Percentiles rank a stretch among this genome's conserved stretches.
These are phyloP conservation scores for Trametes elegans DNA, from an alignment of 768 basidiomycete genomes.

Conservation along the genomic window DNA sequence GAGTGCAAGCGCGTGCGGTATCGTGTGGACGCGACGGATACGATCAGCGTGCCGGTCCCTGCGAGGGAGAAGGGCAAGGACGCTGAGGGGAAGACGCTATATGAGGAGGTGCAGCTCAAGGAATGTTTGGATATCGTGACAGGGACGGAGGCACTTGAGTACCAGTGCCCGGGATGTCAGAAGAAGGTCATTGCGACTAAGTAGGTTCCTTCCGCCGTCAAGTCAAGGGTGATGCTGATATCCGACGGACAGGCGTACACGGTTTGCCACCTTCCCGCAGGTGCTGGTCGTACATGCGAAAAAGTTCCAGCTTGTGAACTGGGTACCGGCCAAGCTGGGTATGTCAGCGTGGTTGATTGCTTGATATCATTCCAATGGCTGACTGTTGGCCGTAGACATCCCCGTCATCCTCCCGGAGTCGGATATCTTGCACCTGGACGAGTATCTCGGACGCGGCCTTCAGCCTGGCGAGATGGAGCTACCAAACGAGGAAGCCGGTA, in stretches of 20 bases:
- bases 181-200: slow-evolving; percentile 69
- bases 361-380: too few relatives aligned
- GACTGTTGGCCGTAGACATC: slow-evolving; percentile 57
- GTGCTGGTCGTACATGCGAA: slow-evolving; percentile 87
- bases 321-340: slow-evolving; percentile 97
- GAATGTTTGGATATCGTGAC: slow-evolving; percentile 60
- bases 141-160: slow-evolving; percentile 69
- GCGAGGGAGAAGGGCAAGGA: slow-evolving; percentile 54
- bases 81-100: slow-evolving; percentile 61
- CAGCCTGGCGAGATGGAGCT: slow-evolving; percentile 62
- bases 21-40: slow-evolving; percentile 70
- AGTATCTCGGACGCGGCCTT: slow-evolving; percentile 63
- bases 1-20: slow-evolving; percentile 83
- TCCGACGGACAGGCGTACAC: slow-evolving; percentile 50
- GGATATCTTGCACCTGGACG: slow-evolving; percentile 58
- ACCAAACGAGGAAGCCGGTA: slow-evolving; percentile 48
- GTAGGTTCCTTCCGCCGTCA: slow-evolving; percentile 41
- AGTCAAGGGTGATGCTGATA: background rate
- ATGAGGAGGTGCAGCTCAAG: slow-evolving; percentile 57
- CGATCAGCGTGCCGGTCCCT: slow-evolving; percentile 79
- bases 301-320: slow-evolving; percentile 93
- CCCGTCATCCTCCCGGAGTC: slow-evolving; percentile 69
- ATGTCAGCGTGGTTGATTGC: slow-evolving; percentile 25
- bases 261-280: slow-evolving; percentile 85
- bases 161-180: slow-evolving; percentile 73